phyloP scores from a whole-genome alignment of 176 grass and related monocot genomes.

The Oryza glaberrima region DNA sequence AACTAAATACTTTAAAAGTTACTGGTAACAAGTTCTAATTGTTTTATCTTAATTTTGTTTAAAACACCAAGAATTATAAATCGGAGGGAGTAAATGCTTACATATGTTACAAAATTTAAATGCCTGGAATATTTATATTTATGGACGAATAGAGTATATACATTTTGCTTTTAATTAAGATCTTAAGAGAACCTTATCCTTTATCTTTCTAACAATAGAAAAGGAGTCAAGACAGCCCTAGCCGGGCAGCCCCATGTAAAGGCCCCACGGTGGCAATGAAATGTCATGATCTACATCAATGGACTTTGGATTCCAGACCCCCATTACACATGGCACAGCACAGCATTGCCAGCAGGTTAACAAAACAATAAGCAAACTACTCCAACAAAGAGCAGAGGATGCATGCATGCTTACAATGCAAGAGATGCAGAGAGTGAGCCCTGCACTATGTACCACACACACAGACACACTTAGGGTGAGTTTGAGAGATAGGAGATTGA shows the following conservation, averaged over 20 bases:
- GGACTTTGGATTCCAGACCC: conserved; percentile 10
- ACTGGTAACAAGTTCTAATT: no score
- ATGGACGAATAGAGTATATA: no score
- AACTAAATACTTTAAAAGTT: no score
- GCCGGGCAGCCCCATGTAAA: not conserved
- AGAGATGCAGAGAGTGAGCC: not conserved
- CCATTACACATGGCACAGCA: conserved; percentile 30
- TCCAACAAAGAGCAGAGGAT: not conserved
- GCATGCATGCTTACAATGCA: not conserved
- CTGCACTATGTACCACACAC: no score
- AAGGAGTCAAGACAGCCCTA: not conserved
- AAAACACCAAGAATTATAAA: no score
- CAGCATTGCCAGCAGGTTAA: not conserved
- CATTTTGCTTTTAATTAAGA: not conserved
- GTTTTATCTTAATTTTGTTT: no score
- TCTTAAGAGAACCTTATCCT: not conserved
- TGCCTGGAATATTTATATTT: no score
- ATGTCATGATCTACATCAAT: conserved; percentile 29
- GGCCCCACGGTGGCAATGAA: not conserved
- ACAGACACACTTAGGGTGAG: not conserved
- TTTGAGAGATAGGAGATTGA: no score
- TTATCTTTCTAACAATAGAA: not conserved
- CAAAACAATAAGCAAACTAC: not conserved
- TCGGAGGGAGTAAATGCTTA: no score
- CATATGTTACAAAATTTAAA: no score